These are phyloP conservation scores for Talaromyces thailandensis DNA, from an alignment of 495 filamentous ascomycete species.

Conservation along the genomic window DNA sequence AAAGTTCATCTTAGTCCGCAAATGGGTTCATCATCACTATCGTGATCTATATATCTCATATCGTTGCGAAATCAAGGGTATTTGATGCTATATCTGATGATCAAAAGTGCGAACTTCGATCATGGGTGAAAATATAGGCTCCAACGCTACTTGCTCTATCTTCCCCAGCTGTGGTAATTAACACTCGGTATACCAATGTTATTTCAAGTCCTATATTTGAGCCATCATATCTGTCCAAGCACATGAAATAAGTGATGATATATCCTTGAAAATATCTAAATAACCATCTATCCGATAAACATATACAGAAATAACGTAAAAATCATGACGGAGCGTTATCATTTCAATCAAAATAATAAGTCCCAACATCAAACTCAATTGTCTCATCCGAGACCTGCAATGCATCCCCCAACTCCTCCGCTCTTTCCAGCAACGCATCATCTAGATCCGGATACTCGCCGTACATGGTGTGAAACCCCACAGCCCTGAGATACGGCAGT, in stretches of 20 bases:
- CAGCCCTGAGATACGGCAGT: slow-evolving; percentile 15
- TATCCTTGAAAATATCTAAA: neutral
- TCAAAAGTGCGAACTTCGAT: too few relatives aligned
- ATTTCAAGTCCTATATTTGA: too few relatives aligned
- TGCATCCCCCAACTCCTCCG: neutral
- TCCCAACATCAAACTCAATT: slow-evolving; percentile 4
- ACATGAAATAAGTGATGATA: neutral
- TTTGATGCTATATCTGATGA: too few relatives aligned
- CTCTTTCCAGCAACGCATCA: slow-evolving; percentile 12
- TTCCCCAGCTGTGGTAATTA: too few relatives aligned
- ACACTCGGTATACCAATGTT: slow-evolving; percentile 1
- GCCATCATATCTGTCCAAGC: too few relatives aligned
- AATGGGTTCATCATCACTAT: too few relatives aligned
- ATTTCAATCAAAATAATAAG: slow-evolving; percentile 7
- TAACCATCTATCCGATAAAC: neutral
- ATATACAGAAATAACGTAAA: neutral
- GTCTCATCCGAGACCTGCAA: slow-evolving; percentile 1
- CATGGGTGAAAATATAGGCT: too few relatives aligned
- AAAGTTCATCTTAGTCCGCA: too few relatives aligned
- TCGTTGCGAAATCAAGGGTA: too few relatives aligned
- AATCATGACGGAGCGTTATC: neutral
- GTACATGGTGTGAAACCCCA: slow-evolving; percentile 13
- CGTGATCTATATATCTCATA: too few relatives aligned
- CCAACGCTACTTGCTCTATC: too few relatives aligned
- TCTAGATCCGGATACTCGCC: slow-evolving; percentile 20